Base-by-base conservation (phyloP, 1,139 yeast species). In the Zygosaccharomyces pseudobailii region DNA sequence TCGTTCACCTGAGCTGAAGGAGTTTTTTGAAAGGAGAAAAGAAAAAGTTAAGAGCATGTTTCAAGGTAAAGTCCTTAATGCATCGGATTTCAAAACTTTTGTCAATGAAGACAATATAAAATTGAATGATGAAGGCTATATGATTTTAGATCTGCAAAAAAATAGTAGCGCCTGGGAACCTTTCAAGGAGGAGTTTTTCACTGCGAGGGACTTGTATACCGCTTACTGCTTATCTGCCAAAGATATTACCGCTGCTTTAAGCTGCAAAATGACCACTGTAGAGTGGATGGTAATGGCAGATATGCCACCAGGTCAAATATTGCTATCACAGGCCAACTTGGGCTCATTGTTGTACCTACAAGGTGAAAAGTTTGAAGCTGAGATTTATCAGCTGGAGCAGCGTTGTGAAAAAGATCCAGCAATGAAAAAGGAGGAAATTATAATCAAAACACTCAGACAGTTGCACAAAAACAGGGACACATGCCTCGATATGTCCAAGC, bases 271-370 rank as follows among this genome's bases (percentile, higher is more conserved):
- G 50, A 76, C 84, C 22, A 79, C 87, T 52, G 82, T 86, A 7
- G 81, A 81, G 58, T 77, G 87, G 75, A 86, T 85, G 94, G 70
- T 82, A 10, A 68, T 78, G 55, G 86, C 90, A 0, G 87, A 84
- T 39, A 78, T 79, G 55, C 81, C 82, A 22, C 79, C 85, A 0
- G 81, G 82, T 31, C 85, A 82, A 55, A 70, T 83, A 36, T 66
- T 86, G 36, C 69, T 83, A 58, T 78, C 85, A 1, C 84, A 82
- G 58, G 84, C 87, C 50, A 85, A 86, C 61, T 69, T 84, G 37
- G 95, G 89, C 0, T 80, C 92, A 3, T 71, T 87, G 42, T 71
- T 82, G 51, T 87, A 84, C 60, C 68, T 85, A 53, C 86, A 82
- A 59, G 83, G 87, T 1, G 92, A 84, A 61, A 78, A 79, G 51